Evolutionary conservation across 78 protist species (phyloP).

Genomic region (Dictyostelium citrinum): DNA sequence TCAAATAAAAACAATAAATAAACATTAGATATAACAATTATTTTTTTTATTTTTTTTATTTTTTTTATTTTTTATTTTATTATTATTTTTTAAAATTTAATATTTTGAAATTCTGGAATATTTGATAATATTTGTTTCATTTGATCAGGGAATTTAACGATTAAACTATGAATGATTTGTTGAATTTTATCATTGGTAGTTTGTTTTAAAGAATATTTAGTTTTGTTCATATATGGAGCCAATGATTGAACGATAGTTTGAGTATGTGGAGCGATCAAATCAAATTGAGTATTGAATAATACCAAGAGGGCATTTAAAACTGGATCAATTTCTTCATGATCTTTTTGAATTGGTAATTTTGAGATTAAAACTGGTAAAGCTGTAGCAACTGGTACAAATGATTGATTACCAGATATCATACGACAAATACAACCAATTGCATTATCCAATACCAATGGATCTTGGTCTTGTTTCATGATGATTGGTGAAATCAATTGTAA

Average conservation of each 20-base stretch:
- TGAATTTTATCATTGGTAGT: background rate
- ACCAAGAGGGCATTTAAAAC: conserved; percentile 8
- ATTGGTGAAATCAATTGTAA: conserved; percentile 40
- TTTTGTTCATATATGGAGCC: background rate
- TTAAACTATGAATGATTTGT: background rate
- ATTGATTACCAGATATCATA: background rate
- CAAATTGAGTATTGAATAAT: conserved; percentile 2
- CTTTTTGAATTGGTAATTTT: conserved; percentile 47
- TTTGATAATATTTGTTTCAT: conserved; percentile 9
- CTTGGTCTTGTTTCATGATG: background rate
- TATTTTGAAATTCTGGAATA: background rate
- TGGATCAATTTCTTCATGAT: conserved; percentile 43
- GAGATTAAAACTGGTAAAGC: conserved; percentile 9
- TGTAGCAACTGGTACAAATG: conserved; percentile 17
- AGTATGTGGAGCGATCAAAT: conserved; percentile 8
- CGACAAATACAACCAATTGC: conserved; percentile 65
- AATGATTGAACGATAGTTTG: background rate
- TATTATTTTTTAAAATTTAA: background rate
- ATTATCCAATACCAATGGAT: conserved; percentile 36
- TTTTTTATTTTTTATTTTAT: no score
- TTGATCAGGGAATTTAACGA: background rate
- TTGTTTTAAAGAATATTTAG: background rate
- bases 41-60: background rate
- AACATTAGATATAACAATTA: no score
- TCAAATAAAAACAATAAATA: no score